Evolutionary conservation across 805 yeast species (phyloP).

Genomic region (Nakazawaea pomicola): DNA sequence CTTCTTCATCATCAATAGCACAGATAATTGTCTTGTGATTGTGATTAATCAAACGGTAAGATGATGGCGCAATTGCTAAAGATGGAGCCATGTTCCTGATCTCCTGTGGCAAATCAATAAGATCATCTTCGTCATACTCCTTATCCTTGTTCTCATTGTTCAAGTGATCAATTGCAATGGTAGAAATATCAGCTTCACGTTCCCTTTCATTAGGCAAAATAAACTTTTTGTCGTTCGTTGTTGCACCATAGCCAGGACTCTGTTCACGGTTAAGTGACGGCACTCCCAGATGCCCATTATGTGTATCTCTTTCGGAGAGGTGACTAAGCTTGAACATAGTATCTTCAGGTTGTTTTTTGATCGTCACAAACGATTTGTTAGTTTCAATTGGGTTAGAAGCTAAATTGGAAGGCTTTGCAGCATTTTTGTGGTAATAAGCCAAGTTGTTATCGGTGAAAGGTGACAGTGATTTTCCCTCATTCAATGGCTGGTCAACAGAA

Average conservation of each 20-base stretch:
- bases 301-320: slow-evolving; percentile 3
- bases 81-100: not conserved
- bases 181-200: slow-evolving; percentile 11
- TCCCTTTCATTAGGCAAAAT: slow-evolving; percentile 11
- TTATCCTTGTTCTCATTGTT: slow-evolving; percentile 5
- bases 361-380: slow-evolving; percentile 59
- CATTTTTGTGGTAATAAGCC: slow-evolving; percentile 10
- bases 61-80: slow-evolving; percentile 10
- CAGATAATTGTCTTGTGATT: slow-evolving; percentile 14
- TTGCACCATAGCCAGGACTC: slow-evolving; percentile 11
- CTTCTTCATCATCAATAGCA: slow-evolving; percentile 12
- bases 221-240: slow-evolving; percentile 11
- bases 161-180: not conserved
- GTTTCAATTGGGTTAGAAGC: slow-evolving; percentile 70
- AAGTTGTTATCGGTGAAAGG: slow-evolving; percentile 7
- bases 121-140: slow-evolving; percentile 6
- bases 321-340: slow-evolving; percentile 10
- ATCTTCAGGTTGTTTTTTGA: slow-evolving; percentile 50
- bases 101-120: not conserved
- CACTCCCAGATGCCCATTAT: slow-evolving; percentile 4
- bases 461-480: not conserved
- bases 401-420: slow-evolving; percentile 52
- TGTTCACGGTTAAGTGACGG: slow-evolving; percentile 5
- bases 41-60: slow-evolving; percentile 12
- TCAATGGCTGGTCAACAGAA: slow-evolving; percentile 30